Evolutionary conservation across 352 stramenopile genomes (phyloP), one percentile per base, ranked within the genome.

Genomic region (Globisporangium emineosum): DNA sequence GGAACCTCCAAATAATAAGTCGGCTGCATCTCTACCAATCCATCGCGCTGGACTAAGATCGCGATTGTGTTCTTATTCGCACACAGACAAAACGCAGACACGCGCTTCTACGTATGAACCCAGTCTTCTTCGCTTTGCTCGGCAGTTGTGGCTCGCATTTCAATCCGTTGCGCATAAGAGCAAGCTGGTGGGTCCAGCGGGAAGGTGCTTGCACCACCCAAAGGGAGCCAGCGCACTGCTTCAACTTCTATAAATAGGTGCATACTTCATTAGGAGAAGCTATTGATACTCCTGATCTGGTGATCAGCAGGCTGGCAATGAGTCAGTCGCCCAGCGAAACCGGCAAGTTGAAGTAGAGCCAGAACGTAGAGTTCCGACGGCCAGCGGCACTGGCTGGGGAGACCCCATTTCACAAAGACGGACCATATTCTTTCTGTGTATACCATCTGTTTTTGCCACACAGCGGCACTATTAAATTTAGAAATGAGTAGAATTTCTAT

Each of bases 311-410:
- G 15, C 50, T 21, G 27, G 7, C 15, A 55, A 13, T 30, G 13
- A 35, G 10, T 58, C 30, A 45, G 52, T 30, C 19, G n/a, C 12
- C 29, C 40, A 47, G 47, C 12, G 47, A 35, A 35, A 19, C 45
- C 17, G 30, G 25, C 52, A 58, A 30, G 52, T 45, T 58, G 52
- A 58, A 58, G 52, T 21, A 5, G n/a, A 58, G 52, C 30, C 52
- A 45, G 52, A 29, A 1, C n/a, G 30, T 23, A 58, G 30, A 58
- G 10, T 33, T 6, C 19, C 8, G 29, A 23, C 51, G 13, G 50
- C 9, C n/a, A 19, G 29, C n/a, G n/a, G n/a, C n/a, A n/a, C n/a
- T n/a, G n/a, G n/a, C n/a, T n/a, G n/a, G n/a, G n/a, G n/a, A n/a
- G n/a, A n/a, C n/a, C n/a, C n/a, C n/a, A n/a, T n/a, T n/a, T n/a